Base-by-base conservation (phyloP, 2,329 filamentous ascomycete species). In the Claviceps fusiformis region DNA sequence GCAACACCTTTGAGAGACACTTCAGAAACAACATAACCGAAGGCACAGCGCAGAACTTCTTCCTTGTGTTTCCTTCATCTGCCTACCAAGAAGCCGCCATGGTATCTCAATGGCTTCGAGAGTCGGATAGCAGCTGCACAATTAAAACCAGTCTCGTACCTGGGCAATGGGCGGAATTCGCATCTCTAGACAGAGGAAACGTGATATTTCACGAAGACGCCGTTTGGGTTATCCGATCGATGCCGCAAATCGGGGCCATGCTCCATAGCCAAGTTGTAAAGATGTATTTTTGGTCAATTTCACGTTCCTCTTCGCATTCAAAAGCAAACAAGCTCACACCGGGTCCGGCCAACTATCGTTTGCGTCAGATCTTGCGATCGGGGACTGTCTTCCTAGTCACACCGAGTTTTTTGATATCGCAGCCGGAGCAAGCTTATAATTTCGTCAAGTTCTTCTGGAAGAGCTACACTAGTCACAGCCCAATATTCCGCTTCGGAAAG, bases 131-230 rank as follows among this genome's bases (percentile, higher is more conserved):
- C 0, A 58, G 67, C 2, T 76, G 73, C 59, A 69, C 66, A 19
- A 66, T 81, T 10, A 73, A 69, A 35, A 70, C 67, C 7, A 73
- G 71, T 50, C 60, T 71, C 13, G 62, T 62, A 1, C 41, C 68
- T 6, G 77, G 78, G 1, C 68, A 75, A 9, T 82, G 79, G 78
- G 58, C 64, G 5, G 66, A 64, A 19, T 80, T 82, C 57, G 35
- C 64, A 9, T 64, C 63, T 19, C 57, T 60, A 3, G 55, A 61
- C 0, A 52, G 61, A 46, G 64, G 68, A 24, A 58, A 62, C 51
- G 62, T 78, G 11, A 72, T 80, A 41, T 63, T 79, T 3, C 74
- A 79, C 56, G 74, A 78, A 61, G 64, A 70, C 13, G 66, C 66
- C 5, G 58, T 70, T 10, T 68, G 65, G 61, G 63, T 63, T 5